Conservation (phyloP, 208 protist genomes). For the Porcisia hertigi region DNA sequence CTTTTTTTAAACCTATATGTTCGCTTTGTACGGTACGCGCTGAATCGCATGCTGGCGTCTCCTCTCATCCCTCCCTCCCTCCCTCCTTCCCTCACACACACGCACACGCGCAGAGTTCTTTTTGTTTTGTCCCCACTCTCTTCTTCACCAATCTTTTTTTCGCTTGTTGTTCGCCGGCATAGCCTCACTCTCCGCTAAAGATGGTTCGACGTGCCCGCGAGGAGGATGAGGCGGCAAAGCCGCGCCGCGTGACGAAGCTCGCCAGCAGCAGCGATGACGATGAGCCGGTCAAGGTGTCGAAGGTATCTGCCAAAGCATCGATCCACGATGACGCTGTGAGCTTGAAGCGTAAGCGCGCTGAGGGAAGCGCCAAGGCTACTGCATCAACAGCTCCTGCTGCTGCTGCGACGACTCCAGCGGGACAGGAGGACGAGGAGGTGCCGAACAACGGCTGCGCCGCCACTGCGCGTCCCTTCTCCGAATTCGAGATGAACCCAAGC, state of each 20-base stretch:
- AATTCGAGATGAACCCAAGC: constrained; percentile 77
- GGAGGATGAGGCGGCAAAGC: constrained; percentile 32
- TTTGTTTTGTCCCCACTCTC: no score
- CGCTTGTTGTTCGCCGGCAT: neutral
- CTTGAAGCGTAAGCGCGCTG: constrained; percentile 25
- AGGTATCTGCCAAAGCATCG: constrained; percentile 16
- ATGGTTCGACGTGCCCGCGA: constrained; percentile 35
- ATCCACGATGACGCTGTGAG: neutral
- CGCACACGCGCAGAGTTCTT: neutral
- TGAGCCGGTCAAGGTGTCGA: constrained; percentile 37
- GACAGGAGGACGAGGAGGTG: constrained; percentile 32
- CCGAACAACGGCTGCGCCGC: constrained; percentile 75
- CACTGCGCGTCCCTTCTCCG: constrained; percentile 69
- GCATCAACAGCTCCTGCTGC: neutral
- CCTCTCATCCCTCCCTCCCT: no score
- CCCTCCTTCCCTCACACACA: neutral
- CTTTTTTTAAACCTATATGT: no score
- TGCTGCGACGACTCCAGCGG: neutral
- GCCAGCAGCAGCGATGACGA: constrained; percentile 41
- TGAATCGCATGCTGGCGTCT: no score
- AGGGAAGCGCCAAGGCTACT: constrained; percentile 5
- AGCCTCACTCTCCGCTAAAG: neutral
- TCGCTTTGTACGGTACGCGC: no score
- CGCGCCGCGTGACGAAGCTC: constrained; percentile 25
- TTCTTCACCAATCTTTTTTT: neutral